phyloP scores from a whole-genome alignment of 305 asterid genomes.

The Vinca major region DNA sequence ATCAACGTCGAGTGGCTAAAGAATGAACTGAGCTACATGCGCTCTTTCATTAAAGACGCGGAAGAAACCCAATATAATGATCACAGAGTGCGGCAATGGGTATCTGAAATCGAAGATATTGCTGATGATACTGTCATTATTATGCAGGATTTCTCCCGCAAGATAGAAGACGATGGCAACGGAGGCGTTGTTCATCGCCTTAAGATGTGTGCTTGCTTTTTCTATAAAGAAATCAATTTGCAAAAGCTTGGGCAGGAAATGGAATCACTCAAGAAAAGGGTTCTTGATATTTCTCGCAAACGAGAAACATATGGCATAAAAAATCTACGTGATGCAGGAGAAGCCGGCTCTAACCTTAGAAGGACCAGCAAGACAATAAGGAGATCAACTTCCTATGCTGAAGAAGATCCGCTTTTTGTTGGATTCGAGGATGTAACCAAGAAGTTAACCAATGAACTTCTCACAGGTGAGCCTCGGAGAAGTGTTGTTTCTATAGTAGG shows the following conservation, averaged over 20 bases:
- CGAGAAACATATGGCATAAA: slow-evolving; percentile 13
- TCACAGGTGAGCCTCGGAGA: slow-evolving; percentile 8
- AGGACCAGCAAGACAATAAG: not conserved
- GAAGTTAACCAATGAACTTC: slow-evolving; percentile 1
- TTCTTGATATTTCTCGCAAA: slow-evolving; percentile 11
- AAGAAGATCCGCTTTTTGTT: slow-evolving; percentile 10
- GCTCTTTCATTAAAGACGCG: slow-evolving; percentile 5
- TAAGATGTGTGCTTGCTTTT: slow-evolving; percentile 9
- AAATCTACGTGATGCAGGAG: slow-evolving; percentile 3
- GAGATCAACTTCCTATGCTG: slow-evolving; percentile 9
- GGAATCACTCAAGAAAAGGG: slow-evolving; percentile 3
- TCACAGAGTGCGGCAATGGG: slow-evolving; percentile 17
- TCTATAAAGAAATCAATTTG: slow-evolving; percentile 4
- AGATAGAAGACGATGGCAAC: not conserved
- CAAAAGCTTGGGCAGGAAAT: slow-evolving; percentile 7
- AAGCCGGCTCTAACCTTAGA: not conserved
- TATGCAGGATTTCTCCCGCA: slow-evolving; percentile 15
- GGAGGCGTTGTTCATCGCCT: slow-evolving; percentile 1
- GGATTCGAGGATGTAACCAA: slow-evolving; percentile 11
- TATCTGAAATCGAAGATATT: slow-evolving; percentile 15
- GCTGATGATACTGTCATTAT: slow-evolving; percentile 18
- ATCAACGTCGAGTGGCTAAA: too few relatives aligned
- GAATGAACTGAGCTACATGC: too few relatives aligned
- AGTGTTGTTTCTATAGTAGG: not conserved
- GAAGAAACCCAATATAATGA: slow-evolving; percentile 15